These are phyloP conservation scores for Bothriochloa decipiens DNA, from an alignment of 176 grass and related monocot species.

Conservation along the genomic window DNA sequence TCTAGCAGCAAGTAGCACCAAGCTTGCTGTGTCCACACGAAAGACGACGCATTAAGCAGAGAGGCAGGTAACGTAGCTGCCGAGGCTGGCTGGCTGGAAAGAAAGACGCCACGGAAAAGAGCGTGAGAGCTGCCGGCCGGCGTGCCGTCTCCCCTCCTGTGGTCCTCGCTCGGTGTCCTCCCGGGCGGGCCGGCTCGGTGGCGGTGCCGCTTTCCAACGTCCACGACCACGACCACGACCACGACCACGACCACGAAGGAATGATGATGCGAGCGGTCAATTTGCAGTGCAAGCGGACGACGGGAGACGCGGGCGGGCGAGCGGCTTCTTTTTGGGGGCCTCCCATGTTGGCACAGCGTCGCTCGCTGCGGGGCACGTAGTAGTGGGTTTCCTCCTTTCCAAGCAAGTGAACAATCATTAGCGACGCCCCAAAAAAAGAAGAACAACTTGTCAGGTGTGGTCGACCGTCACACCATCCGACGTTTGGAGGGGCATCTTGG, in stretches of 20 bases:
- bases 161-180: neutral
- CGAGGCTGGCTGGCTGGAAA: conserved; percentile 5
- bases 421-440: neutral
- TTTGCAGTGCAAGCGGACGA: neutral
- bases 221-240: neutral
- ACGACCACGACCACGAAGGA: neutral
- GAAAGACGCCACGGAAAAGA: neutral
- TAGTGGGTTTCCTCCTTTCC: conserved; percentile 56
- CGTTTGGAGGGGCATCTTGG: neutral
- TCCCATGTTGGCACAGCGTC: neutral
- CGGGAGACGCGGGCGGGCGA: too few relatives aligned
- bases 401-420: conserved; percentile 55
- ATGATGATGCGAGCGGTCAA: conserved; percentile 6
- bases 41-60: neutral
- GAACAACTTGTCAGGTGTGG: conserved; percentile 44
- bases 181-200: neutral
- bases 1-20: neutral
- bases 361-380: neutral
- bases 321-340: neutral
- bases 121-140: neutral
- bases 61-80: conserved; percentile 25
- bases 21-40: conserved; percentile 41
- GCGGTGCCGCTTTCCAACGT: conserved; percentile 18
- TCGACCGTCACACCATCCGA: conserved; percentile 34
- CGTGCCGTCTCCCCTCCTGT: neutral